Base-by-base conservation (phyloP, 768 basidiomycete genomes). In the Naganishia vaughanmartiniae region DNA sequence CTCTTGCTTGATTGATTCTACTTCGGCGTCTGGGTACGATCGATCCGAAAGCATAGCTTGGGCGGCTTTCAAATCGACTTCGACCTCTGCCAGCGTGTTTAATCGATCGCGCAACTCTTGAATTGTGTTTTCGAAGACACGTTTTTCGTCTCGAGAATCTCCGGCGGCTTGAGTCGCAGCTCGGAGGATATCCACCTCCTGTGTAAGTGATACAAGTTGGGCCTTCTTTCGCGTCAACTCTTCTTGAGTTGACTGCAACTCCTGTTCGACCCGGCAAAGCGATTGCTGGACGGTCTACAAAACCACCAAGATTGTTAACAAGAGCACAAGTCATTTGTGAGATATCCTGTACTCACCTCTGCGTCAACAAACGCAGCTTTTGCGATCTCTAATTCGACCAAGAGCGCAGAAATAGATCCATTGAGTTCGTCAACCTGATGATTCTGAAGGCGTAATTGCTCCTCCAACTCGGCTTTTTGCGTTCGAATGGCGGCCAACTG, bases 401-500 rank as follows among this genome's bases (percentile, higher is more conserved):
- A 21, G 19, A 63, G 60, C 2, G 60, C 14, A 2, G n/a, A 14
- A 42, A 63, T 42, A 7, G 24, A 42, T n/a, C 46, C 39, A 26
- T n/a, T 45, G 36, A 63, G 24, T 21, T 42, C 60, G 2, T 24
- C 5, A 39, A 36, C 39, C 17, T 30, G 39, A 2, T 15, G 24
- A 15, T 24, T 19, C 39, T 63, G 60, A 5, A 45, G 39, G 17
- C 42, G 21, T 30, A 63, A 42, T 54, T 10, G 24, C 21, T 54
- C 36, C n/a, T 66, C 15, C 24, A 66, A n/a, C 15, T 54, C 31
- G 19, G 14, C 48, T n/a, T 53, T 54, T 54, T 66, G 30, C 26
- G 48, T 31, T 31, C 46, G 68, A 21, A 69, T 30, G 12, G 14
- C 51, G 15, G 12, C n/a, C n/a, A 69, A 12, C 48, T 69, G 42